Conservation (phyloP, 176 grass and related monocot species). For the Triticum urartu region DNA sequence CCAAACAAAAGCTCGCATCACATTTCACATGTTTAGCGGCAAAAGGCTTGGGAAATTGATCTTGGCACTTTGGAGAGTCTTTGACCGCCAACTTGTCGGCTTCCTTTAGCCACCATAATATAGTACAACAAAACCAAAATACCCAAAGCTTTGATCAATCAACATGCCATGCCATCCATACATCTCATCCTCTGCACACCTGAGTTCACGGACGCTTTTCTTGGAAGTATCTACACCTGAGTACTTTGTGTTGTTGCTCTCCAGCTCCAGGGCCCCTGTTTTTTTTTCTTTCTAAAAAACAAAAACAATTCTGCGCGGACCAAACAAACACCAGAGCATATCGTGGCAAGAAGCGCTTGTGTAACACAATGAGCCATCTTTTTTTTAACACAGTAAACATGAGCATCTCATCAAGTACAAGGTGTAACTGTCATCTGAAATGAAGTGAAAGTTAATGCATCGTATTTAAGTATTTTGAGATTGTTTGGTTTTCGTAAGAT, state of each 20-base stretch:
- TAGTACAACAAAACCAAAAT: not conserved
- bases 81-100: not conserved
- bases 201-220: constrained; percentile 17
- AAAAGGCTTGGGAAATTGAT: constrained; percentile 32
- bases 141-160: not conserved
- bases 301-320: no score
- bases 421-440: no score
- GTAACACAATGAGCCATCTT: not conserved
- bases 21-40: not conserved
- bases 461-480: no score
- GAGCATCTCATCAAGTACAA: not conserved
- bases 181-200: constrained; percentile 11
- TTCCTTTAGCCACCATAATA: not conserved
- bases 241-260: constrained; percentile 8
- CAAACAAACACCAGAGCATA: not conserved
- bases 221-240: constrained; percentile 9
- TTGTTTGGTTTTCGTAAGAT: no score
- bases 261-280: no score
- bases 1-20: constrained; percentile 9
- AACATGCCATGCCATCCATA: not conserved
- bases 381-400: not conserved
- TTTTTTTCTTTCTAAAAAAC: no score
- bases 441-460: no score
- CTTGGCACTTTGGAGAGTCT: not conserved
- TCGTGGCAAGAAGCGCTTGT: not conserved